A percentile compares a stretch with the other conserved stretches of the same genome.
These are phyloP conservation scores for Populus trichocarpa DNA, from an alignment of 441 rosid species.

Conservation along the genomic window DNA sequence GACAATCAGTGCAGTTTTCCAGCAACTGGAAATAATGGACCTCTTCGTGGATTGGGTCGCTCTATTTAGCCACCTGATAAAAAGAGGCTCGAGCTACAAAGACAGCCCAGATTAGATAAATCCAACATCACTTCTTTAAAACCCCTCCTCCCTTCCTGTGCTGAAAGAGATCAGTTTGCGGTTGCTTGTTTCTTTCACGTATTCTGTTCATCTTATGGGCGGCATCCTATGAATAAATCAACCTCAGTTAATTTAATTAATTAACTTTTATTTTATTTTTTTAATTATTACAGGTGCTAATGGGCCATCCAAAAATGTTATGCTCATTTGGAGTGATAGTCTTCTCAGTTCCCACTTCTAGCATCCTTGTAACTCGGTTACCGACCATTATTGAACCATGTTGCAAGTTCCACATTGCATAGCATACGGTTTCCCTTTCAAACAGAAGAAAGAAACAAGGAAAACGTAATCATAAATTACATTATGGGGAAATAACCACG, in stretches of 20 bases:
- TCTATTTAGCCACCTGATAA: background rate
- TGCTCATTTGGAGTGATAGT: background rate
- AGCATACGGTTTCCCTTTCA: too few relatives aligned
- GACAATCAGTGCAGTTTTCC: background rate
- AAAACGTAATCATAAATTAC: constrained; percentile 1
- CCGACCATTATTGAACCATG: background rate
- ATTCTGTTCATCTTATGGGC: too few relatives aligned
- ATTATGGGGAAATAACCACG: background rate
- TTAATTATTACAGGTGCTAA: too few relatives aligned
- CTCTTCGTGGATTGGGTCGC: background rate
- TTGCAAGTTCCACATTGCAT: too few relatives aligned
- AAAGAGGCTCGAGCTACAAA: background rate
- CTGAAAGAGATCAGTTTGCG: background rate
- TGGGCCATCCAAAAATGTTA: background rate
- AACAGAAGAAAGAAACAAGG: too few relatives aligned
- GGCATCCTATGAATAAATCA: too few relatives aligned
- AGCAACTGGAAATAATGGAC: background rate
- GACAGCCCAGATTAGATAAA: background rate
- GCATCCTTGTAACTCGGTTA: background rate
- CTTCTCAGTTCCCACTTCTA: background rate
- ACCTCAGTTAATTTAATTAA: too few relatives aligned
- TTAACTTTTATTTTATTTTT: too few relatives aligned
- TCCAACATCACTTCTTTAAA: background rate
- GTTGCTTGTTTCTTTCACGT: background rate
- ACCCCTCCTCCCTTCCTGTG: background rate